Conservation (phyloP, 768 basidiomycete genomes). For the Leccinum longicurvipes region DNA sequence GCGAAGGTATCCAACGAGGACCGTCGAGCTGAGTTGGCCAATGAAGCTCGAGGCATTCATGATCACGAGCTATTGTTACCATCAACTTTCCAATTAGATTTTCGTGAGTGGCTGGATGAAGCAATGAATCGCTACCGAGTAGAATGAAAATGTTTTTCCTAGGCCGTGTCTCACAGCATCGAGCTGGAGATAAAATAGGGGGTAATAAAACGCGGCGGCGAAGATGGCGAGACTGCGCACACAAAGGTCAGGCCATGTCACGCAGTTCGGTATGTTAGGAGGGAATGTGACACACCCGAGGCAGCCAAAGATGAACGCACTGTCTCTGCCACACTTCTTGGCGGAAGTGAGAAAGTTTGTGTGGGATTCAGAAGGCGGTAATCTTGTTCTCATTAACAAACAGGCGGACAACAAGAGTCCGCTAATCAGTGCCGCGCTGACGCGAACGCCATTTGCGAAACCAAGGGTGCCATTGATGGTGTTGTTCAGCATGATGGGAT, state of each 20-base stretch:
- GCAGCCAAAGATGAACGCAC: conserved; percentile 27
- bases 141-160: conserved; percentile 50
- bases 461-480: conserved; percentile 41
- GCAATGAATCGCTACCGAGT: conserved; percentile 41
- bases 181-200: conserved; percentile 60
- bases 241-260: neutral
- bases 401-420: conserved; percentile 39
- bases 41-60: conserved; percentile 52
- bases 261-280: neutral
- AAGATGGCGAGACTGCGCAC: conserved; percentile 28
- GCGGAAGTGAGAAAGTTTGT: conserved; percentile 19
- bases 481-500: conserved; percentile 62
- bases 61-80: conserved; percentile 46
- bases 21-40: conserved; percentile 50
- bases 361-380: conserved; percentile 31
- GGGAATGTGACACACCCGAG: neutral
- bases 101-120: neutral
- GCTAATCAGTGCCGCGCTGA: conserved; percentile 38
- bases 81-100: neutral
- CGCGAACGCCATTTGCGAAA: conserved; percentile 42
- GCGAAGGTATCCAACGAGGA: conserved; percentile 40
- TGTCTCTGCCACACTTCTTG: conserved; percentile 23
- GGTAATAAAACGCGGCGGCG: conserved; percentile 47
- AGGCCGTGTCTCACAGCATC: conserved; percentile 48
- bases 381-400: conserved; percentile 39